phyloP scores from a whole-genome alignment of 2,329 filamentous ascomycete species.

The Alternaria viburni region DNA sequence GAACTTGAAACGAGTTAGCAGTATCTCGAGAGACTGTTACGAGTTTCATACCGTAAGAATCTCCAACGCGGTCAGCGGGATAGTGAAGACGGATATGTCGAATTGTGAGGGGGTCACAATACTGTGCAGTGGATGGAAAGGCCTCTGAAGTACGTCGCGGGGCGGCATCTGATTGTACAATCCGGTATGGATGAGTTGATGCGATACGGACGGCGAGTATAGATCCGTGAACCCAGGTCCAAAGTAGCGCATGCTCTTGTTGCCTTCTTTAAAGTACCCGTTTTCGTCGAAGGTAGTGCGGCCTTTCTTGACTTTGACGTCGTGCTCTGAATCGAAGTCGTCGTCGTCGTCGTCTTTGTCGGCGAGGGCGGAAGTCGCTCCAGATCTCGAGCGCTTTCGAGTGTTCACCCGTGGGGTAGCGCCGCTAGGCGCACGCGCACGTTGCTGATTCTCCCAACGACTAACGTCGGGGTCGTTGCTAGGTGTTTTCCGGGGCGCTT shows the following conservation, averaged over 20 bases:
- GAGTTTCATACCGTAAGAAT: background rate
- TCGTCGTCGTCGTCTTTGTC: background rate
- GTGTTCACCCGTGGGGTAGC: background rate
- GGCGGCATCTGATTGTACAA: background rate
- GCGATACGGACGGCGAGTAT: background rate
- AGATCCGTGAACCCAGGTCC: background rate
- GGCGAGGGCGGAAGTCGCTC: background rate
- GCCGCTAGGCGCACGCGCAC: background rate
- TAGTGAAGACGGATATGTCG: background rate
- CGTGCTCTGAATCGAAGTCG: background rate
- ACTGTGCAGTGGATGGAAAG: background rate
- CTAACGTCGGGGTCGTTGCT: background rate
- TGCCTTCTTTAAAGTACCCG: background rate
- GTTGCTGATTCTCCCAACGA: background rate
- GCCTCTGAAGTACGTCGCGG: background rate
- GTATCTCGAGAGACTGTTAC: background rate
- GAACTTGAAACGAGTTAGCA: background rate
- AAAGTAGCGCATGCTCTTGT: background rate
- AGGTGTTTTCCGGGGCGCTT: background rate
- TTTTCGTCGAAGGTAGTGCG: background rate
- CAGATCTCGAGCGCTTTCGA: background rate
- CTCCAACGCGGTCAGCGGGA: background rate
- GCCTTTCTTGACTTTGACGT: background rate
- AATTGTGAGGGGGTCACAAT: background rate
- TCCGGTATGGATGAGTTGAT: background rate